Base-by-base conservation (phyloP, 2,329 filamentous ascomycete genomes). In the Aquanectria penicillioides region DNA sequence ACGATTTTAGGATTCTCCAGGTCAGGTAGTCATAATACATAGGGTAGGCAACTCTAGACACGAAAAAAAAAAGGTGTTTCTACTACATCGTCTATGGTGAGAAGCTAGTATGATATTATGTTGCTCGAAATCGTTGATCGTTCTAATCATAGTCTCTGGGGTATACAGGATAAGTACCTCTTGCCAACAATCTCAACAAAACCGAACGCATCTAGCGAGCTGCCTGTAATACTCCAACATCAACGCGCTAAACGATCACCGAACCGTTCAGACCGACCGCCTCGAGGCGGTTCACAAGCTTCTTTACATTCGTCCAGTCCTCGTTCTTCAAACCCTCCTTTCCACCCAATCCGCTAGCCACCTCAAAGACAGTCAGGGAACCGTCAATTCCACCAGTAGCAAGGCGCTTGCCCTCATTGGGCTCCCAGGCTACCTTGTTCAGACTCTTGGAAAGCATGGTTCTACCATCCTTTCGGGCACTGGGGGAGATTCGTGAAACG, bases 371-470 rank as follows among this genome's bases (percentile, higher is more conserved):
- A 0, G 91, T 97, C 18, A 97, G 83, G 2, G 93, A 88, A 10
- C 94, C 94, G 71, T 97, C 94, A 61, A 99, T 89, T 4, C 95
- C 95, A 38, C 95, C 96, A 0, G 93, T 93, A 2, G 94, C 95
- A 47, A 98, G 80, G 48, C 92, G 86, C 76, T 90, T 91, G 44
- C 95, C 96, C 73, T 97, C 94, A 38, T 87, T 89, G 69, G 89
- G 88, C 78, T 99, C 95, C 95, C 95, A 99, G 1, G 93, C 90
- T 37, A 97, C 81, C 79, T 95, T 97, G 77, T 99, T 99, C 70
- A 99, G 78, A 73, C 93, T 97, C 78, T 92, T 90, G 57, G 89
- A 91, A 69, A 94, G 83, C 74, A 92, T 87, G 23, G 87, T 86
- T 75, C 86, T 77, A 61, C 88, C 85, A 41, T 87, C 86, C 69